Evolutionary conservation across 2,329 filamentous ascomycete genomes (phyloP), one percentile per base, ranked within the genome.

Genomic region (Aureobasidium subglaciale): DNA sequence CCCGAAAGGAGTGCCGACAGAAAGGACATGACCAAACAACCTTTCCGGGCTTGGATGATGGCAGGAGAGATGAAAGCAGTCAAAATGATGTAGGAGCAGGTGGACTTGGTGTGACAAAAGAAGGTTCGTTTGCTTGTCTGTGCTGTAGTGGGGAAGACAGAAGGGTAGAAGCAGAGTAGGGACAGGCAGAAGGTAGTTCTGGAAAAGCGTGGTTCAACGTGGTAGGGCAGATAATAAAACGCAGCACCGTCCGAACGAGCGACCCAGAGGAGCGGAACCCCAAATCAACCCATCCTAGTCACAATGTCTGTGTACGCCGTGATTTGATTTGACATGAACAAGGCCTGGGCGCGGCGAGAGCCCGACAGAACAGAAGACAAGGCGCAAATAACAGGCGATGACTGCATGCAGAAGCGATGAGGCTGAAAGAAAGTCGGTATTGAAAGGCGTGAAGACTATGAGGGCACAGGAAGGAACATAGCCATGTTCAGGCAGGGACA

Each of bases 1-100:
- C 75, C 71, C 32, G 71, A 68, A 20, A 76, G 69, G 42, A 76
- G 65, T 41, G 74, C 72, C 57, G 72, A 65, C 37, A 76, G 67
- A 18, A 72, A 73, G 24, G 70, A 63, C 72, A 74, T 73, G 56
- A 34, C 55, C 15, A 4, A 6, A 29, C 16, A 22, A 20, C 3
- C 13, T 40, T 16, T 35, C 10, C 9, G 2, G 8, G 11, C 13
- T n/a, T 27, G 5, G 18, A 13, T 30, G 13, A 32, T 22, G 30
- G 8, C 11, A 32, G 11, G 13, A 37, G 9, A 38, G 24, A 22
- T 4, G 9, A 38, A 13, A 35, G 8, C n/a, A 16, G 46, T 38
- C 22, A 37, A 10, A 38, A 38, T 5, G 24, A n/a, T 10, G 46
- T 37, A 9, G 32, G 9, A 5, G 37, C 30, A 35, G 32, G 9